Percentiles rank a stretch among this genome's conserved stretches.
phyloP scores from a whole-genome alignment of 2,329 filamentous ascomycete genomes.

The Chaetomiaceae sp. region DNA sequence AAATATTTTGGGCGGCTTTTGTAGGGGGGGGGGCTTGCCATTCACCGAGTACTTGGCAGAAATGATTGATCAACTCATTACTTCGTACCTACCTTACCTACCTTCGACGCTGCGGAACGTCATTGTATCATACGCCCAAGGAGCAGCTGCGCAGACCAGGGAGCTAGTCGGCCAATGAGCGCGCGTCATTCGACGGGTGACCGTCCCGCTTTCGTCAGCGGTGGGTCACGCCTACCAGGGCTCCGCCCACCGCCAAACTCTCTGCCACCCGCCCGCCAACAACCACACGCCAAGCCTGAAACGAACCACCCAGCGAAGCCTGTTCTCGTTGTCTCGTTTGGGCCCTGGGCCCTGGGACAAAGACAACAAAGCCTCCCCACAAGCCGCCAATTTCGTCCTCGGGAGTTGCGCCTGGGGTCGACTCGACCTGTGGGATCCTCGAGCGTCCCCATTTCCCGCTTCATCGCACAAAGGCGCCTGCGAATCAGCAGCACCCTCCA shows the following conservation, averaged over 20 bases:
- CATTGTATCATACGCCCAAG: not conserved
- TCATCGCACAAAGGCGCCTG: not conserved
- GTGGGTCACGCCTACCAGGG: constrained; percentile 5
- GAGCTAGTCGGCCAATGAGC: not conserved
- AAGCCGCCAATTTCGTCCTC: constrained; percentile 4
- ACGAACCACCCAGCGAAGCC: not conserved
- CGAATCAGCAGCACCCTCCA: constrained; percentile 8
- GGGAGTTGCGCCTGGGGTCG: not conserved
- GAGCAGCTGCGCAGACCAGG: not conserved
- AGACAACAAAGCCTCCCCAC: constrained; percentile 23
- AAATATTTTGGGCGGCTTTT: too few relatives aligned
- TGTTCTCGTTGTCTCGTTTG: not conserved
- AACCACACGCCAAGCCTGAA: not conserved
- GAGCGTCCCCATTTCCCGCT: not conserved
- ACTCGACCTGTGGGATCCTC: not conserved
- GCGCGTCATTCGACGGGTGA: not conserved
- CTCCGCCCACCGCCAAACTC: not conserved
- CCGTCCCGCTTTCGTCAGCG: not conserved
- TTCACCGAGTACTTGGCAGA: too few relatives aligned
- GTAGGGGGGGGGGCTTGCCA: too few relatives aligned
- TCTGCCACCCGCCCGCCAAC: constrained; percentile 1
- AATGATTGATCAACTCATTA: too few relatives aligned
- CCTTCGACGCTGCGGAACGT: constrained; percentile 3
- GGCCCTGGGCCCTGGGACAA: constrained; percentile 14
- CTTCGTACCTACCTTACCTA: too few relatives aligned